Conservation (phyloP, 2,329 filamentous ascomycete genomes). For the Thelonectria discophora region DNA sequence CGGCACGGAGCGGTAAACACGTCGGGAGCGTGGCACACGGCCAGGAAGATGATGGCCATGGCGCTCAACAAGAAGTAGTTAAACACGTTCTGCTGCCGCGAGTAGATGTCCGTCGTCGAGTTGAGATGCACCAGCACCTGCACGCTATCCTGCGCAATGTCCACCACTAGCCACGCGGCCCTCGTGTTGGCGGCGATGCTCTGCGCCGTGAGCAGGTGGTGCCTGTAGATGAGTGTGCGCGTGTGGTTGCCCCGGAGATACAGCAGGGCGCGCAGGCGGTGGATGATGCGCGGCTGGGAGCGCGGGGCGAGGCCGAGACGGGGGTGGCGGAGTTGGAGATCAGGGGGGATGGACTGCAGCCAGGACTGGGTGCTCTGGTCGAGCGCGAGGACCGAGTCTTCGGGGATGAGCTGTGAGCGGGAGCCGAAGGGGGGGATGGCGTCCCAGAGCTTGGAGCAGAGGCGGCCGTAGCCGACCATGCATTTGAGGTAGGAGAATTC, state of each 20-base stretch:
- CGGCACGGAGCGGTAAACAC: constrained; percentile 51
- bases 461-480: constrained; percentile 57
- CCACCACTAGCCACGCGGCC: constrained; percentile 51
- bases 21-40: constrained; percentile 55
- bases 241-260: constrained; percentile 57
- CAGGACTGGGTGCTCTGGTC: constrained; percentile 56
- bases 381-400: constrained; percentile 51
- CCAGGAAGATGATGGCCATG: constrained; percentile 44
- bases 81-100: constrained; percentile 41
- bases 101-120: constrained; percentile 42
- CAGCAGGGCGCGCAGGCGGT: constrained; percentile 53
- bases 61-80: constrained; percentile 45
- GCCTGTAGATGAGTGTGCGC: constrained; percentile 55
- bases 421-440: constrained; percentile 51
- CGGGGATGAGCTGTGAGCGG: constrained; percentile 45
- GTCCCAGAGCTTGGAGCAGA: constrained; percentile 58
- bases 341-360: constrained; percentile 54
- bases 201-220: constrained; percentile 51
- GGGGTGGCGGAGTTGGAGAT: constrained; percentile 50
- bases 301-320: constrained; percentile 46
- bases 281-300: constrained; percentile 48
- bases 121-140: constrained; percentile 42
- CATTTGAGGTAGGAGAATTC: constrained; percentile 54
- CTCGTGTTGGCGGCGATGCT: constrained; percentile 48
- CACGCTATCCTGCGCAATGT: constrained; percentile 43